A percentile compares a stretch with the other conserved stretches of the same genome.
Conservation (phyloP, 192 early-diverging fungal genomes). For the Pilaira anomala region DNA sequence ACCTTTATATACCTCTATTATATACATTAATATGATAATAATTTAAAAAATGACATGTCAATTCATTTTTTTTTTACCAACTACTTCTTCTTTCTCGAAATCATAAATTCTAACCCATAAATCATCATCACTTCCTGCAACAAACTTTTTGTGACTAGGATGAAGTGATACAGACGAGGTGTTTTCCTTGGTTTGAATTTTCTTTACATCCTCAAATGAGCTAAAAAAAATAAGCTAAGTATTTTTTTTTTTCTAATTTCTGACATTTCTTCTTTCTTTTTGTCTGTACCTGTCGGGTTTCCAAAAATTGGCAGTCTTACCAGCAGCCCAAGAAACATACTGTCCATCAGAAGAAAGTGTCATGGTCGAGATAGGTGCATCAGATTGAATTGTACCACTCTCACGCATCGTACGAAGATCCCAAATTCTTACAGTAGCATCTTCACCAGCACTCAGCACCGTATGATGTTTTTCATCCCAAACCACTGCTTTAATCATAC, state of each 20-base stretch:
- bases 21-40: not conserved
- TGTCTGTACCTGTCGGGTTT: conserved; percentile 62
- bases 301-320: conserved; percentile 72
- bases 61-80: conserved; percentile 37
- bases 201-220: conserved; percentile 41
- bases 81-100: conserved; percentile 69
- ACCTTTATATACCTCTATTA: conserved; percentile 77
- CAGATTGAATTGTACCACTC: conserved; percentile 60
- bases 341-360: conserved; percentile 71
- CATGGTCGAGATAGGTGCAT: conserved; percentile 66
- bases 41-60: not conserved
- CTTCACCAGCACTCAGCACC: conserved; percentile 61
- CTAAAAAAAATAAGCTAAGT: conserved; percentile 10
- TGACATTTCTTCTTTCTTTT: not conserved
- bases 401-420: conserved; percentile 68
- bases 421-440: conserved; percentile 59
- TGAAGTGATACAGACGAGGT: conserved; percentile 82
- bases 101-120: conserved; percentile 85
- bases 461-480: conserved; percentile 58
- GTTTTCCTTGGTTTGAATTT: conserved; percentile 57
- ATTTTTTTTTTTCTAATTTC: not conserved
- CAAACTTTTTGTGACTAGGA: conserved; percentile 73
- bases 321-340: conserved; percentile 75
- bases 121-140: conserved; percentile 76
- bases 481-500: conserved; percentile 59